Base-by-base conservation (phyloP, 805 yeast species). In the Wickerhamiella azymoides region DNA sequence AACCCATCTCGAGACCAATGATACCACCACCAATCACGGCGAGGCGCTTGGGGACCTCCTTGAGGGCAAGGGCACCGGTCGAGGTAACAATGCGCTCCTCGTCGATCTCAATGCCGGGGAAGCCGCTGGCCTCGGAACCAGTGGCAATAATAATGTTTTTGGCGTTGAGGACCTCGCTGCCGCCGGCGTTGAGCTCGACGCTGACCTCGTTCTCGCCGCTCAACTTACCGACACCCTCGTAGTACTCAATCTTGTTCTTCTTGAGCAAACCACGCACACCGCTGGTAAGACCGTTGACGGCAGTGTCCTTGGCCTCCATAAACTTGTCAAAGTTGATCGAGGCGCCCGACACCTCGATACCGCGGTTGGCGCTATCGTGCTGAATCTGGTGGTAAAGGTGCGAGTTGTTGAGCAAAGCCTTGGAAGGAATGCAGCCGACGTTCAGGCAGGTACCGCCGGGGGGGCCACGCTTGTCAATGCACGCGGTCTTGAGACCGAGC, bases 1-100 rank as follows among this genome's bases (percentile, higher is more conserved):
- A 88, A 52, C 95, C 98, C 96, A 92, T 92, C 72, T 92, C 99
- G 57, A 92, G 77, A 62, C 99, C 99, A 64, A 92, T 92, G 70
- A 92, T 89, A 74, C 99, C 98, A 69, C 96, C 99, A 64, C 99
- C 99, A 59, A 92, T 89, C 68, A 92, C 79, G 55, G 89, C 81
- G 62, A 92, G 60, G 64, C 73, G 79, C 74, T 92, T 86, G 62
- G 99, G 99, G 49, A 92, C 73, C 71, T 88, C 95, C 64, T 76
- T 74, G 58, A 92, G 73, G 19, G 81, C 66, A 48, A 92, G 69
- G 49, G 84, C 83, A 58, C 99, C 99, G 40, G 99, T 92, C 27
- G 96, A 86, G 32, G 94, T 74, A 46, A 92, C 96, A 56, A 92
- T 92, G 71, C 94, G 80, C 73, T 89, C 93, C 70, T 92, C 97